Base-by-base conservation (phyloP, 441 rosid species). In the Mallotus repandus region DNA sequence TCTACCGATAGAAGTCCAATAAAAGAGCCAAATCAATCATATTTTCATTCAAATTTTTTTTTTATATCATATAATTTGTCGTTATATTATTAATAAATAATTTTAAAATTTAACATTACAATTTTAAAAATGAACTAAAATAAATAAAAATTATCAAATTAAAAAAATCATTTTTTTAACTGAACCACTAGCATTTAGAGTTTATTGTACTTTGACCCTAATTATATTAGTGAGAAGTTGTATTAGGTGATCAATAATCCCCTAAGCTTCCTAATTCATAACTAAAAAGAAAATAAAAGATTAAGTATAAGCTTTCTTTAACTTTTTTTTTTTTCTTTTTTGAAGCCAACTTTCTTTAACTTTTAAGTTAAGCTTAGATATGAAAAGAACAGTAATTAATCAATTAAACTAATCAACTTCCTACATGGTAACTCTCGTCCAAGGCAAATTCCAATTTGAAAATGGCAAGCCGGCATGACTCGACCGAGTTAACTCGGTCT, bases 401-500 rank as follows among this genome's bases (percentile, higher is more conserved):
- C 8, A 53, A 15, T 8, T 18, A 22, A 22, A 19, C 32, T 22
- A 57, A 19, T 57, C 21, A 19, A 22, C 8, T 19, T 32, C 32
- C 12, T 57, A 1, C 64, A 32, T 60, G 18, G 18, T 60, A 29
- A 12, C 18, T 41, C 25, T 43, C 67, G 50, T 41, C 52, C 45
- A 35, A 38, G 1, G 32, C 38, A 29, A 25, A 59, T 13, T 54
- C n/a, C n/a, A 54, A 15, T 54, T 21, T 2, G 7, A 43, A 9
- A 18, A 21, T 64, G 45, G 45, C 54, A 18, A 15, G 56, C 46
- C 59, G 41, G 13, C 70, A 4, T n/a, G 18, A 69, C 29, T 74
- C 60, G 59, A 9, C 12, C 14, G 63, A 74, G 78, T 70, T 66
- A 54, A 62, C 59, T 38, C 46, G 50, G 55, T 7, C 72, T 14